A percentile compares a stretch with the other conserved stretches of the same genome.
Conservation (phyloP, 2,329 filamentous ascomycete genomes). For the Aspergillus sp. region DNA sequence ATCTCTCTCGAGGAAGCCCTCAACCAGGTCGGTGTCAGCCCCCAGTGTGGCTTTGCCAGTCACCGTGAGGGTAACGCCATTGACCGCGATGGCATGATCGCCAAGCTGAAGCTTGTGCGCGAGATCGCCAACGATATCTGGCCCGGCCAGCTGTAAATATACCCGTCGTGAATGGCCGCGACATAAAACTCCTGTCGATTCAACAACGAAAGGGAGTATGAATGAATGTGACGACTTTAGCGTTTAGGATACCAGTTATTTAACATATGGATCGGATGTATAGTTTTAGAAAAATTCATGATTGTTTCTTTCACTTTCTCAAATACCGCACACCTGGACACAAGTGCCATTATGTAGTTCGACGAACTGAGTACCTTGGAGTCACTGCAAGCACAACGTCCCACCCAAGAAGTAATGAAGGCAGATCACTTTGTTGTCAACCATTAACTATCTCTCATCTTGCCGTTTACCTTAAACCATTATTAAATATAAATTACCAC, state of each 20-base stretch:
- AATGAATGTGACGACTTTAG: conserved; percentile 9
- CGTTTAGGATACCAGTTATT: conserved; percentile 7
- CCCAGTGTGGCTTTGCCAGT: conserved; percentile 74
- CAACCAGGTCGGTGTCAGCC: conserved; percentile 67
- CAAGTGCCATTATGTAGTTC: neutral
- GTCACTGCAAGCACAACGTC: neutral
- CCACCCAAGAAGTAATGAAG: neutral
- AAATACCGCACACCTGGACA: neutral
- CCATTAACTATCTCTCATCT: too few relatives aligned
- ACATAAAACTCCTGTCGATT: conserved; percentile 15
- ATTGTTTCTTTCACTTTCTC: neutral
- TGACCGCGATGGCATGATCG: conserved; percentile 69
- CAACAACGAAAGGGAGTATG: conserved; percentile 6
- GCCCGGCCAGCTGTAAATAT: conserved; percentile 54
- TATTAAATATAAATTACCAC: neutral
- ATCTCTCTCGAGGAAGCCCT: conserved; percentile 68
- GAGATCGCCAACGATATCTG: conserved; percentile 73
- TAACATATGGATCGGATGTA: conserved; percentile 10
- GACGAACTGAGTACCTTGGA: neutral
- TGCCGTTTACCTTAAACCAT: neutral
- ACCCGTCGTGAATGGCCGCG: conserved; percentile 10
- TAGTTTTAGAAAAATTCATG: neutral
- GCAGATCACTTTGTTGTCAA: neutral
- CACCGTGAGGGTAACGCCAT: conserved; percentile 74
- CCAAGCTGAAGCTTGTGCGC: conserved; percentile 70